Conservation (phyloP, 139 green algal genomes). For the Gonium pectorale region DNA sequence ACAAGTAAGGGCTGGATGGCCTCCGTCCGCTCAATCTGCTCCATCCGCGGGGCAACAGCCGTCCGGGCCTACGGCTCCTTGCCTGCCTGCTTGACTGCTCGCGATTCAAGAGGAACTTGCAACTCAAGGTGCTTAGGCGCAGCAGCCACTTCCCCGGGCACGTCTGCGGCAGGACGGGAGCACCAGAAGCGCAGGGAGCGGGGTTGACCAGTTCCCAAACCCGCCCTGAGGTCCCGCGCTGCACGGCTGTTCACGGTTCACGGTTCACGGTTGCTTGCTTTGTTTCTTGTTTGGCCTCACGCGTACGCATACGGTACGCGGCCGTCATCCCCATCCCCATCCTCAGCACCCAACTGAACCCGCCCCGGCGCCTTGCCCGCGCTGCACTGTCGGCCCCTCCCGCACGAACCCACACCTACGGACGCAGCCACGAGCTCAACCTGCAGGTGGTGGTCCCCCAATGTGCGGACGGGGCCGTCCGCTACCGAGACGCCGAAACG, state of each 20-base stretch:
- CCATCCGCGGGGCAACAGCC: too few species aligned
- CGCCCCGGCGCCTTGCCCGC: background rate
- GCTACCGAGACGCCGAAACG: conserved; percentile 18
- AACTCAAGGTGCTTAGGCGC: too few species aligned
- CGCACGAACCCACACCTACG: background rate
- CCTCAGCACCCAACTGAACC: background rate
- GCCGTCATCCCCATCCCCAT: background rate
- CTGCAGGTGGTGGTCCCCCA: conserved; percentile 12
- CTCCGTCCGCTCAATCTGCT: background rate
- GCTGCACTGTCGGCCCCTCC: background rate
- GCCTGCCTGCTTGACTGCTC: too few species aligned
- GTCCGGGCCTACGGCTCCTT: too few species aligned
- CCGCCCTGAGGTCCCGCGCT: too few species aligned
- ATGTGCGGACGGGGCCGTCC: background rate
- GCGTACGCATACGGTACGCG: background rate
- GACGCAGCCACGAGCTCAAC: conserved; percentile 7
- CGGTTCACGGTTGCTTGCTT: background rate
- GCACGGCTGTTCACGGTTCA: background rate
- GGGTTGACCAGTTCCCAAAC: too few species aligned
- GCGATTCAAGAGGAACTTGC: too few species aligned
- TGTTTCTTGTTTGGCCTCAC: background rate
- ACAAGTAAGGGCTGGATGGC: background rate
- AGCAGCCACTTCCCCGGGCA: too few species aligned
- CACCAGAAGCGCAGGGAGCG: too few species aligned
- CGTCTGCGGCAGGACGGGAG: too few species aligned